Base-by-base conservation (phyloP, 1,284 basidiomycete genomes). In the Puccinia hordei region DNA sequence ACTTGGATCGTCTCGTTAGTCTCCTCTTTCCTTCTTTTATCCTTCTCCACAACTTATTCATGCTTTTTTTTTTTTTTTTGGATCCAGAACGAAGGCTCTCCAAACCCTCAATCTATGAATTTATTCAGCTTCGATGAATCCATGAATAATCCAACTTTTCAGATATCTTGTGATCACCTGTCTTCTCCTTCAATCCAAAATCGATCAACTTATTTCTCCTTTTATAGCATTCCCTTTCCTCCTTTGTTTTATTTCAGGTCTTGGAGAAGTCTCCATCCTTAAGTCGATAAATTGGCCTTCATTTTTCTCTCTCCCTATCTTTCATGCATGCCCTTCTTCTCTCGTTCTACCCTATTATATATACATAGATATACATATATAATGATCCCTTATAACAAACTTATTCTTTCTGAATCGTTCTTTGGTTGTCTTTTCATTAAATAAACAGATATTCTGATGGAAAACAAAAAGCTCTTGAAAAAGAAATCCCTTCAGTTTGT, bases 1-100 rank as follows among this genome's bases (percentile, higher is more conserved):
- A 78, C 27, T 33, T 78, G 15, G 33, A 57, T 10, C 65, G 53
- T 38, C 55, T 78, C 5, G 76, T 78, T 27, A 51, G 76, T 71
- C 51, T 15, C 30, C 17, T 49, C 38, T 53, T 30, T 13, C 30
- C 19, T n/a, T n/a, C n/a, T n/a, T n/a, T n/a, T n/a, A n/a, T n/a
- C n/a, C n/a, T 12, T 41, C 17, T 46, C 35, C 22, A 24, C 8
- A 68, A 27, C 27, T 35, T 35, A 22, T 2, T 33, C 63, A 15
- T 30, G 27, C n/a, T 8, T 24, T 63, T 44, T 27, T 59, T 41
- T 1, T n/a, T 41, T 41, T 55, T 3, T 59, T 59, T 57, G 55
- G 2, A 17, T 10, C 22, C 33, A 59, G 57, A 59, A 59, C 57
- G 24, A 59, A 24, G 57, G 24, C 27, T 33, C 17, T 10, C 8